Evolutionary conservation across 2,329 filamentous ascomycete species (phyloP).

Genomic region (Aspergillus pseudoviridinutans): DNA sequence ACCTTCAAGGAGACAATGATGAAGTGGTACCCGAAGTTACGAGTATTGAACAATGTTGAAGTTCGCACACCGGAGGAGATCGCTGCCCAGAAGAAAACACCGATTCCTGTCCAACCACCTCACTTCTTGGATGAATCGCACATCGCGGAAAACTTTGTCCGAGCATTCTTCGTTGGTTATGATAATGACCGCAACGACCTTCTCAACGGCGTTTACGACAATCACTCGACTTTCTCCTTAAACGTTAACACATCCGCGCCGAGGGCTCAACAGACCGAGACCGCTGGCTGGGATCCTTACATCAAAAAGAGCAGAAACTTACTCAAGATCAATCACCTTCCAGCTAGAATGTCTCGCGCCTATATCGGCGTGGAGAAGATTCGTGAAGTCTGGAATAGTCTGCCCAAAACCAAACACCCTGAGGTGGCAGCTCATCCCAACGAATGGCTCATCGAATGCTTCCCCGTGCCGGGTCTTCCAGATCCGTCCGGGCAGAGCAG

Average conservation of each 20-base stretch:
- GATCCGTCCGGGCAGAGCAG: conserved; percentile 63
- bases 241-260: conserved; percentile 64
- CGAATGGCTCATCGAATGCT: conserved; percentile 81
- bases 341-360: conserved; percentile 61
- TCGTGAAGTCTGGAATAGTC: conserved; percentile 61
- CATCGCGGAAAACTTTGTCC: conserved; percentile 71
- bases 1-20: conserved; percentile 66
- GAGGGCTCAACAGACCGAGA: conserved; percentile 47
- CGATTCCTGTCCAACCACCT: conserved; percentile 59
- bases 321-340: conserved; percentile 60
- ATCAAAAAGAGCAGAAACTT: conserved; percentile 76
- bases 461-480: conserved; percentile 65
- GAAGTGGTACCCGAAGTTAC: conserved; percentile 78
- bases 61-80: conserved; percentile 71
- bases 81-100: conserved; percentile 55
- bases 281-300: conserved; percentile 64
- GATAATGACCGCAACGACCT: conserved; percentile 67
- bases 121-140: conserved; percentile 70
- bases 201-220: conserved; percentile 68
- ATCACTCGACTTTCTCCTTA: conserved; percentile 69
- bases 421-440: conserved; percentile 61
- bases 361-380: conserved; percentile 64
- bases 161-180: conserved; percentile 68
- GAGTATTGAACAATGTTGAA: conserved; percentile 69
- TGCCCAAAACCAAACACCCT: conserved; percentile 73